A percentile compares a stretch with the other conserved stretches of the same genome.
Evolutionary conservation across 2,329 filamentous ascomycete species (phyloP).

Genomic region (Cercospora sojina): DNA sequence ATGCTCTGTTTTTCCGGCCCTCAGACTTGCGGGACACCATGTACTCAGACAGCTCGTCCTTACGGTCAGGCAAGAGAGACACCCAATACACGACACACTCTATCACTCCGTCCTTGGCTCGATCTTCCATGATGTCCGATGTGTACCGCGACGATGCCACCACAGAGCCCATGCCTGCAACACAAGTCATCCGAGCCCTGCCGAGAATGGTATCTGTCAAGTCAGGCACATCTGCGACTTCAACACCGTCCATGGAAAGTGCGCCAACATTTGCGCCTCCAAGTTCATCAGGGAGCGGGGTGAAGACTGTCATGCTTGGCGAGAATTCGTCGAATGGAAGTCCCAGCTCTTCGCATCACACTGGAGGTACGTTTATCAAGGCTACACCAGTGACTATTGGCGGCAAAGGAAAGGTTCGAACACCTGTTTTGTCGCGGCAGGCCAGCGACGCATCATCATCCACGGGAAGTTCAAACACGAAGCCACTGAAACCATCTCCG

Average conservation of each 20-base stretch:
- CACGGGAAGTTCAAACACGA: constrained; percentile 25
- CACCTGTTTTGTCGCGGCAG: constrained; percentile 30
- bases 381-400: constrained; percentile 49
- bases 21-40: constrained; percentile 87
- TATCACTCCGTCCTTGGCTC: constrained; percentile 51
- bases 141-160: constrained; percentile 91
- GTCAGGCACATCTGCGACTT: constrained; percentile 17
- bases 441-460: constrained; percentile 29
- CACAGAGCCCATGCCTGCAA: constrained; percentile 73
- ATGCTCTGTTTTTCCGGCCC: constrained; percentile 91
- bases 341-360: constrained; percentile 37
- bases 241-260: constrained; percentile 15
- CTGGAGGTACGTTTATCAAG: constrained; percentile 38
- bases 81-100: constrained; percentile 47
- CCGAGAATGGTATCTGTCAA: constrained; percentile 93
- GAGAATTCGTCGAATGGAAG: constrained; percentile 32
- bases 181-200: constrained; percentile 82
- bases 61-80: constrained; percentile 39
- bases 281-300: constrained; percentile 16
- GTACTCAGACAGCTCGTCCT: constrained; percentile 70
- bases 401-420: constrained; percentile 38
- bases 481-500: constrained; percentile 35
- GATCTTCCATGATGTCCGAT: constrained; percentile 75
- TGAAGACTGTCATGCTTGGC: constrained; percentile 43
- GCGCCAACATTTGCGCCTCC: constrained; percentile 17